A percentile compares a stretch with the other conserved stretches of the same genome.
These are phyloP conservation scores for Mallotus nudiflorus DNA, from an alignment of 345 rosid genomes.

Conservation along the genomic window DNA sequence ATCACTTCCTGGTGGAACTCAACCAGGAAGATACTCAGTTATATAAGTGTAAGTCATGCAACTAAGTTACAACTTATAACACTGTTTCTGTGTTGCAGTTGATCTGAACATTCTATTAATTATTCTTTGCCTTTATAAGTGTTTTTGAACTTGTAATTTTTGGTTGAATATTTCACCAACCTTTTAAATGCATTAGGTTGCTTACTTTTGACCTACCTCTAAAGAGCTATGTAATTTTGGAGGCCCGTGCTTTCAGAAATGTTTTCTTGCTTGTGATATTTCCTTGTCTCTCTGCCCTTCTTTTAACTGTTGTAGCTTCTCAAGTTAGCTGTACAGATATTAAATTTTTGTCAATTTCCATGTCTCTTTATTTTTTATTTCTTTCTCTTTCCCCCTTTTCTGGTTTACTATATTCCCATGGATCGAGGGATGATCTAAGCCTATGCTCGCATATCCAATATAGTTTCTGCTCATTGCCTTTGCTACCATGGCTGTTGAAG, in stretches of 20 bases:
- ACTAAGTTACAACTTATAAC: background rate
- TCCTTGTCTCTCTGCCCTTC: background rate
- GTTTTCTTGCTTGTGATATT: background rate
- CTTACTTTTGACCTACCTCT: too few relatives aligned
- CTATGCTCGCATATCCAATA: constrained; percentile 34
- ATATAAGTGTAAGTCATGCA: constrained; percentile 41
- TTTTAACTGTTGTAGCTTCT: constrained; percentile 12
- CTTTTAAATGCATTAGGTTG: background rate
- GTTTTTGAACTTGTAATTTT: background rate
- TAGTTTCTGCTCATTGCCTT: constrained; percentile 31
- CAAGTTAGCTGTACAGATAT: constrained; percentile 11
- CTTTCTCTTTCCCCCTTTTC: constrained; percentile 7
- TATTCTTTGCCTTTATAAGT: background rate
- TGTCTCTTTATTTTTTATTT: background rate
- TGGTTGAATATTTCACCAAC: background rate
- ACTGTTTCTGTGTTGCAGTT: background rate
- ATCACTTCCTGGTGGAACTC: constrained; percentile 89
- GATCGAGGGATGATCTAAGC: constrained; percentile 42
- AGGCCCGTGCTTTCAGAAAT: background rate
- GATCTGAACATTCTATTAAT: background rate
- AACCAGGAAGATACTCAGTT: constrained; percentile 91
- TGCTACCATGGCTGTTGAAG: constrained; percentile 35
- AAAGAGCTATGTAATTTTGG: too few relatives aligned
- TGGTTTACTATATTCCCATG: constrained; percentile 22
- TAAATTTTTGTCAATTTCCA: constrained; percentile 24